Conservation (phyloP, 495 filamentous ascomycete genomes). For the Tuber brumale region DNA sequence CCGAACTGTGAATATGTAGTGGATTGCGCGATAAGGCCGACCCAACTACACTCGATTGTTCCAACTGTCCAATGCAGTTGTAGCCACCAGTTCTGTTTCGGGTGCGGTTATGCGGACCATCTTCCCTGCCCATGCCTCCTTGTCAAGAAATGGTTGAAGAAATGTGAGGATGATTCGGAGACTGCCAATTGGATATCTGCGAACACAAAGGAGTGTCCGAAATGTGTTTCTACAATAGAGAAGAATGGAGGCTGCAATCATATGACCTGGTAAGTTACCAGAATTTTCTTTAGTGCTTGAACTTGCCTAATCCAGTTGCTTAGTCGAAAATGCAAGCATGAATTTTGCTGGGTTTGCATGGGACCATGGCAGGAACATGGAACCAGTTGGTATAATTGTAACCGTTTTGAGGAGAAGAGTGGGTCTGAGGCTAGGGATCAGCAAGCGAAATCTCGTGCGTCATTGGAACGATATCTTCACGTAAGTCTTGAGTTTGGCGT, state of each 20-base stretch:
- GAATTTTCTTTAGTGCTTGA: background rate
- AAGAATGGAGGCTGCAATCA: constrained; percentile 99
- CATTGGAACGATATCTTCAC: constrained; percentile 77
- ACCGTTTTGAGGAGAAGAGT: constrained; percentile 90
- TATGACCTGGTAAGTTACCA: constrained; percentile 68
- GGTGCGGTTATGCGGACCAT: constrained; percentile 87
- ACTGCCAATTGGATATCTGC: constrained; percentile 99
- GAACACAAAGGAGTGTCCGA: constrained; percentile 96
- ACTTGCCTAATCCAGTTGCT: constrained; percentile 18
- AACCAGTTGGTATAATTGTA: constrained; percentile 99
- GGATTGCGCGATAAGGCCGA: constrained; percentile 78
- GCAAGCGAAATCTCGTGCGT: constrained; percentile 82
- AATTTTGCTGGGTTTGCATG: constrained; percentile 99
- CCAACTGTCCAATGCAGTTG: constrained; percentile 83
- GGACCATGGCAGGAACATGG: constrained; percentile 96
- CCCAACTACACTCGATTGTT: constrained; percentile 73
- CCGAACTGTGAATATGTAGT: constrained; percentile 90
- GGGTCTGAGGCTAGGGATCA: constrained; percentile 81
- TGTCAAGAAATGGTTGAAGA: constrained; percentile 95
- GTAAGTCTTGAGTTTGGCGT: constrained; percentile 15
- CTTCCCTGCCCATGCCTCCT: constrained; percentile 86
- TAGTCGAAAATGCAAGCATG: constrained; percentile 86
- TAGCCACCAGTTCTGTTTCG: constrained; percentile 85
- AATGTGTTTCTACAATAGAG: constrained; percentile 92
- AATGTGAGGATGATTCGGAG: constrained; percentile 96